These are phyloP conservation scores for Corylus heterophylla DNA, from an alignment of 306 rosid species.

Conservation along the genomic window DNA sequence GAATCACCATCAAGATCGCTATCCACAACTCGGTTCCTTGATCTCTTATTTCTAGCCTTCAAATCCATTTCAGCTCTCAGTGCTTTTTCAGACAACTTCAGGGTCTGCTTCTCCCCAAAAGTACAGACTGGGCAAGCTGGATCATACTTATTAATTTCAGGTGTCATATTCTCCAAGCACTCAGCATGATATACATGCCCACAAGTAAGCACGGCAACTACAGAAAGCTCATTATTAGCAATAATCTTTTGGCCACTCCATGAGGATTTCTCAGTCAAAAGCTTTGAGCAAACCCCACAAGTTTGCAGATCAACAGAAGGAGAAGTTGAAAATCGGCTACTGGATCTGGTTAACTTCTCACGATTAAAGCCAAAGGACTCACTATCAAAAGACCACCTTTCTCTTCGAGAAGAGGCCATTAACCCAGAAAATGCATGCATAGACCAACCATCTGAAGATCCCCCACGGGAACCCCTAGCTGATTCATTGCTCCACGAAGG, in stretches of 20 bases:
- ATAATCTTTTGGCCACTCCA: conserved; percentile 62
- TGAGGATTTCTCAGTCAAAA: conserved; percentile 53
- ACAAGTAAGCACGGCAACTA: conserved; percentile 79
- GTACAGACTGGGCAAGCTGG: conserved; percentile 89
- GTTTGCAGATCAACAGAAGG: conserved; percentile 59
- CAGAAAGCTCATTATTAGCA: conserved; percentile 54
- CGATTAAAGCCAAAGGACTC: conserved; percentile 68
- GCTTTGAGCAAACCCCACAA: conserved; percentile 64
- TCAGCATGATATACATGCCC: conserved; percentile 92
- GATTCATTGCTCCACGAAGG: conserved; percentile 70
- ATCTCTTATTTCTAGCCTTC: conserved; percentile 62
- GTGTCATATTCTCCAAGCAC: conserved; percentile 81
- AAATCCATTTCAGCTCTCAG: conserved; percentile 73
- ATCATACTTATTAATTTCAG: conserved; percentile 75
- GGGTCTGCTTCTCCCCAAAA: conserved; percentile 73
- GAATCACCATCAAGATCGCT: conserved; percentile 56
- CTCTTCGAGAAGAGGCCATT: conserved; percentile 66
- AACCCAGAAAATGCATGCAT: conserved; percentile 78
- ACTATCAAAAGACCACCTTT: conserved; percentile 82
- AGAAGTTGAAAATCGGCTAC: conserved; percentile 54
- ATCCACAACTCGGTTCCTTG: conserved; percentile 61
- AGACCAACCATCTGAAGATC: conserved; percentile 88
- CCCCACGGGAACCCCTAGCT: conserved; percentile 52
- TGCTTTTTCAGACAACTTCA: conserved; percentile 64
- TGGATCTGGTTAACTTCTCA: conserved; percentile 61